phyloP scores from a whole-genome alignment of 179 eudicot genomes.

The Nepenthes alata region DNA sequence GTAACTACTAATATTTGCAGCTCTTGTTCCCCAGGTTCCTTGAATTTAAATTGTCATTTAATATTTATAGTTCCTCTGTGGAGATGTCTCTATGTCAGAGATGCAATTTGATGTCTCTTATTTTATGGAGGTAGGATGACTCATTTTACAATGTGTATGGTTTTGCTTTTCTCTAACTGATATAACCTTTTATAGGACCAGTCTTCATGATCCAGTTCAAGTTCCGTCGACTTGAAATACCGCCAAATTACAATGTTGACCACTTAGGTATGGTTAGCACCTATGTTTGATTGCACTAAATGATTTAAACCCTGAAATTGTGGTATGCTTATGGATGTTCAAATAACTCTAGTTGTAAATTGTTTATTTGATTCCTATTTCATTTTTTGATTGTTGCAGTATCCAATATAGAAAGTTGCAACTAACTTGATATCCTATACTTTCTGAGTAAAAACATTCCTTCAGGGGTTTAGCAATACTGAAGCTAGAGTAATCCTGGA shows the following conservation, averaged over 20 bases:
- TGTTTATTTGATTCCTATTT: too few species aligned
- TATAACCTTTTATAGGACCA: conserved; percentile 46
- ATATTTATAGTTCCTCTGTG: not conserved
- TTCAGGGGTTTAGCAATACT: too few species aligned
- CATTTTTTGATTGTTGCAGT: too few species aligned
- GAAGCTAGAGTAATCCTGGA: too few species aligned
- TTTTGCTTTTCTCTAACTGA: not conserved
- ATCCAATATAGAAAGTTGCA: too few species aligned
- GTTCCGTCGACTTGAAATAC: conserved; percentile 82
- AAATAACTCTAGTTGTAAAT: too few species aligned
- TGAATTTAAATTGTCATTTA: not conserved
- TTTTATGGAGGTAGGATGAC: not conserved
- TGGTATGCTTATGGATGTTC: too few species aligned
- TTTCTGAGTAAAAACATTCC: too few species aligned
- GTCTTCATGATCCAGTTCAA: conserved; percentile 75
- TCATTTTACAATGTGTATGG: conserved; percentile 6
- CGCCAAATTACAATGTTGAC: conserved; percentile 58
- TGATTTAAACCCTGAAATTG: too few species aligned
- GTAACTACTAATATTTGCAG: conserved; percentile 66
- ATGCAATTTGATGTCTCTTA: not conserved
- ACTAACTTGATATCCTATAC: too few species aligned
- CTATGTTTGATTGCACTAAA: too few species aligned
- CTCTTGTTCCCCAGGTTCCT: conserved; percentile 67
- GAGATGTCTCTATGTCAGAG: not conserved
- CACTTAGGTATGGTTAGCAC: conserved; percentile 54